Conservation (phyloP, 768 basidiomycete species). For the Suillus lakei region DNA sequence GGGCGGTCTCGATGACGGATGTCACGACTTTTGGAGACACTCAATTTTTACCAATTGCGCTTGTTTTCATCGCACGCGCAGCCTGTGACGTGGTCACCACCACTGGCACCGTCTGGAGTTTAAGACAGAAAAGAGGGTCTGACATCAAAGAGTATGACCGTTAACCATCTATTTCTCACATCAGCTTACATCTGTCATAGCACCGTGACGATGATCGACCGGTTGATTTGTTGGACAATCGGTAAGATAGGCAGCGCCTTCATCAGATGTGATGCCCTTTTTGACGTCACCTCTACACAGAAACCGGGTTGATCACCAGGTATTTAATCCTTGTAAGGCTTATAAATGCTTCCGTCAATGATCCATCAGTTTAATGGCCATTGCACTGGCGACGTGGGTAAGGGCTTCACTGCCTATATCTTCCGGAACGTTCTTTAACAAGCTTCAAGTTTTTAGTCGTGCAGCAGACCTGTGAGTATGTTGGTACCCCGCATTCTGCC, state of each 20-base stretch:
- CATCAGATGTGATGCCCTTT: neutral
- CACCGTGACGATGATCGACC: too few relatives aligned
- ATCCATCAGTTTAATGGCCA: neutral
- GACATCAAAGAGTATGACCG: neutral
- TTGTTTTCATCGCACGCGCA: neutral
- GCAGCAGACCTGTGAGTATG: neutral
- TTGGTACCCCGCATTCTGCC: neutral
- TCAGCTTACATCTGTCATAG: too few relatives aligned
- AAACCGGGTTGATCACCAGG: neutral
- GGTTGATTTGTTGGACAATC: too few relatives aligned
- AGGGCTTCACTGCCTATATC: neutral
- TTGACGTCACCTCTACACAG: neutral
- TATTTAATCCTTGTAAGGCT: neutral
- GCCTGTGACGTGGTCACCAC: constrained; percentile 10
- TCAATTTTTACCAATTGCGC: neutral
- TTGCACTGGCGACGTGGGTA: neutral
- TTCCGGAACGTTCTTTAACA: neutral
- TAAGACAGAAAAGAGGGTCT: neutral
- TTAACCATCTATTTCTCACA: too few relatives aligned
- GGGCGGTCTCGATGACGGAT: neutral
- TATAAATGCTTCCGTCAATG: neutral
- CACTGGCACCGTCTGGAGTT: neutral
- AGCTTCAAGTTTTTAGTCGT: neutral
- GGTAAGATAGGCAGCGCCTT: neutral
- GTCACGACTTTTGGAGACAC: neutral